A percentile compares a stretch with the other conserved stretches of the same genome.
Conservation (phyloP, 2,329 filamentous ascomycete genomes). For the Aureobasidium pullulans region DNA sequence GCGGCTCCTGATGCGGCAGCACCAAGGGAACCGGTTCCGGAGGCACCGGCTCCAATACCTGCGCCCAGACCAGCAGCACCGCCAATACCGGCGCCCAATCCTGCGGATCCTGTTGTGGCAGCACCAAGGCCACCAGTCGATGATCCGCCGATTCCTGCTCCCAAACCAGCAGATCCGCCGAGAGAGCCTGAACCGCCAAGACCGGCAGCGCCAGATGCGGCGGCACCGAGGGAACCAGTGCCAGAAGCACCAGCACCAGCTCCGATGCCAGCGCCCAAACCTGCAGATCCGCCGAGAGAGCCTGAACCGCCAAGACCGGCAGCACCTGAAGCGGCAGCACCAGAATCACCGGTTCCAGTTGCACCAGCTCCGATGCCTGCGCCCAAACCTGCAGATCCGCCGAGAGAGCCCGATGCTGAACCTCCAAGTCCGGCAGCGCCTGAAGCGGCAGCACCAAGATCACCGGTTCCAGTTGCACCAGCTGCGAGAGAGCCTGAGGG, state of each 20-base stretch:
- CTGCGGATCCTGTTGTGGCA: conserved; percentile 26
- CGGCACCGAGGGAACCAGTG: conserved; percentile 19
- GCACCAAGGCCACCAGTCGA: conserved; percentile 16
- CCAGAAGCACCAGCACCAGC: conserved; percentile 16
- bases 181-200: conserved; percentile 22
- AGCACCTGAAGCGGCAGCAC: background rate
- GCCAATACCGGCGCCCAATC: conserved; percentile 23
- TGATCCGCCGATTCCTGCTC: conserved; percentile 18
- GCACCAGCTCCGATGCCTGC: background rate
- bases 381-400: background rate
- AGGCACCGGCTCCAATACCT: conserved; percentile 15
- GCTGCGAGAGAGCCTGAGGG: background rate
- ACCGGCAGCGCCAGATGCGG: conserved; percentile 18
- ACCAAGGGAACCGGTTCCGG: conserved; percentile 4
- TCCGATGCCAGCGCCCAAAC: background rate
- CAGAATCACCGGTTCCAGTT: conserved; percentile 15
- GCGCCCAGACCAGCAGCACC: background rate
- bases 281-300: background rate
- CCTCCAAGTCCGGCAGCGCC: background rate
- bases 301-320: background rate
- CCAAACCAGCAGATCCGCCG: conserved; percentile 24
- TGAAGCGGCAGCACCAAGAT: conserved; percentile 8
- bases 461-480: conserved; percentile 8
- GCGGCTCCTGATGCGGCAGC: background rate
- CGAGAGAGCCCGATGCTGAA: no score